A percentile compares a stretch with the other conserved stretches of the same genome.
These are phyloP conservation scores for Suillus clintonianus DNA, from an alignment of 768 basidiomycete genomes.

Conservation along the genomic window DNA sequence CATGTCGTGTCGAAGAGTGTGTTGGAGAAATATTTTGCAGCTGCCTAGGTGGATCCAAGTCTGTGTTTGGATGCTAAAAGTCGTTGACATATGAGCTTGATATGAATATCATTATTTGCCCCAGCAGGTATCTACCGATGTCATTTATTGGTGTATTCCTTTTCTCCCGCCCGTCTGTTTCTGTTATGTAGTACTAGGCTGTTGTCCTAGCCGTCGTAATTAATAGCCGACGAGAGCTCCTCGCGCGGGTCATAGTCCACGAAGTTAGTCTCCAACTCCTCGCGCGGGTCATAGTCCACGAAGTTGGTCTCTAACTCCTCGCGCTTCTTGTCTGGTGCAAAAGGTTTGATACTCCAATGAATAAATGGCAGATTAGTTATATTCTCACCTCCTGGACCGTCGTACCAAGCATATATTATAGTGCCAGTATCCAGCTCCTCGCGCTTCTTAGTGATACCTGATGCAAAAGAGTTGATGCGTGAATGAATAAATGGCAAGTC, in stretches of 20 bases:
- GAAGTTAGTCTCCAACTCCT: too few relatives aligned
- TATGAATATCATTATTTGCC: not conserved
- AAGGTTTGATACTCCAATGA: too few relatives aligned
- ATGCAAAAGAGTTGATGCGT: too few relatives aligned
- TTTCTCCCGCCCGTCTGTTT: not conserved
- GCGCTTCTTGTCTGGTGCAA: too few relatives aligned
- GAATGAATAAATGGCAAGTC: too few relatives aligned
- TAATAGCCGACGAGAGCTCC: not conserved
- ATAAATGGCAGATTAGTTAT: too few relatives aligned
- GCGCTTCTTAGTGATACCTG: too few relatives aligned
- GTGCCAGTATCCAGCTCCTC: not conserved
- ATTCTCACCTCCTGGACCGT: not conserved
- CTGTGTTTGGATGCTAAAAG: not conserved
- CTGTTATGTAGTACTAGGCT: not conserved
- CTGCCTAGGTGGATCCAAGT: constrained; percentile 3
- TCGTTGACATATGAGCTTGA: not conserved
- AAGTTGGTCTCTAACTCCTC: too few relatives aligned
- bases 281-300: too few relatives aligned
- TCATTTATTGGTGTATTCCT: not conserved
- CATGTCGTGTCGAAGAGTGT: constrained; percentile 48
- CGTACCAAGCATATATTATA: not conserved
- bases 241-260: not conserved
- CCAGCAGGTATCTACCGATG: not conserved
- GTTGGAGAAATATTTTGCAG: constrained; percentile 44
- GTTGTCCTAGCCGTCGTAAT: not conserved